These are phyloP conservation scores for Danielia reshetovae DNA, from an alignment of 805 yeast genomes.

Conservation along the genomic window DNA sequence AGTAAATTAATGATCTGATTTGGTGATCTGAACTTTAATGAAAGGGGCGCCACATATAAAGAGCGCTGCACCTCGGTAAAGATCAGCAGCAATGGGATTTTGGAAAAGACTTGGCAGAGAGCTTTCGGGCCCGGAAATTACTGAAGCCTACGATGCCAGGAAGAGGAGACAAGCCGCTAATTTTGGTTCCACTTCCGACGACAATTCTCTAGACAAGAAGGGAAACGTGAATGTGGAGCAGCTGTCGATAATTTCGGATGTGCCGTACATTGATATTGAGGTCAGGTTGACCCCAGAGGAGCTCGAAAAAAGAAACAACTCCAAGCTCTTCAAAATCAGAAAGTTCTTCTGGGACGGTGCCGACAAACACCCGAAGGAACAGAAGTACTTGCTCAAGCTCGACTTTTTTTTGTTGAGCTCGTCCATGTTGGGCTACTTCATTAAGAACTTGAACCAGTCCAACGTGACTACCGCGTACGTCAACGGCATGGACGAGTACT, in stretches of 20 bases:
- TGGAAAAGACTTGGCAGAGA: conserved; percentile 1
- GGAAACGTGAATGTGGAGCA: not conserved
- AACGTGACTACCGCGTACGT: conserved; percentile 16
- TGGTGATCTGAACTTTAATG: too few relatives aligned
- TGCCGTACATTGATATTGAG: conserved; percentile 8
- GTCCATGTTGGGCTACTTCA: conserved; percentile 17
- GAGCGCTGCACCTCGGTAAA: too few relatives aligned
- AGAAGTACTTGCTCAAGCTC: conserved; percentile 29
- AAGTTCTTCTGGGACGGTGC: conserved; percentile 35
- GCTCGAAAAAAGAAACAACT: conserved; percentile 15
- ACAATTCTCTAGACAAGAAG: too few relatives aligned
- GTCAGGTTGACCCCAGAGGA: conserved; percentile 15
- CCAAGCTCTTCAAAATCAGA: conserved; percentile 20
- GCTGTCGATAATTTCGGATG: not conserved
- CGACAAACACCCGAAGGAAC: conserved; percentile 35
- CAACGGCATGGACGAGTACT: conserved; percentile 17
- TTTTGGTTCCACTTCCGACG: not conserved
- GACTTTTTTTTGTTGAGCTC: conserved; percentile 26
- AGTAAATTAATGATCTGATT: too few relatives aligned
- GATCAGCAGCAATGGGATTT: conserved; percentile 7
- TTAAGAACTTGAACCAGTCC: conserved; percentile 17
- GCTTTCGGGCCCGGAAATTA: conserved; percentile 7
- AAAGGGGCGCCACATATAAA: too few relatives aligned
- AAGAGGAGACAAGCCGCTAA: not conserved
- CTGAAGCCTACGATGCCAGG: conserved; percentile 3